Conservation (phyloP, 1,284 basidiomycete genomes). For the Fomes fomentarius region DNA sequence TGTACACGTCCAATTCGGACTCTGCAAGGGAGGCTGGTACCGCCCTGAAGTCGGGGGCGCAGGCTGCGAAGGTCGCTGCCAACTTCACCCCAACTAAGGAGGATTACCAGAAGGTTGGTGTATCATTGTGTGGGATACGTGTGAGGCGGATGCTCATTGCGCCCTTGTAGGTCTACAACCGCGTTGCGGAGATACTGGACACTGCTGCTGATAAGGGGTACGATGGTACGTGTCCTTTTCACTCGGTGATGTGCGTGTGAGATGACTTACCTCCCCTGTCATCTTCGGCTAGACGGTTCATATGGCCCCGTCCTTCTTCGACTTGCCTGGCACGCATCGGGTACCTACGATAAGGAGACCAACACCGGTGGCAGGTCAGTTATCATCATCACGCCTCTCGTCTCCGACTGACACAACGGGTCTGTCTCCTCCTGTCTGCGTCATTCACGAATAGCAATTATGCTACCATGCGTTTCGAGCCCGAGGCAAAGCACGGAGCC, state of each 20-base stretch:
- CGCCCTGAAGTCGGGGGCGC: slow-evolving; percentile 58
- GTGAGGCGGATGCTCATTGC: neutral
- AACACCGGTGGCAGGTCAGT: slow-evolving; percentile 85
- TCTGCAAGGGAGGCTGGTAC: slow-evolving; percentile 53
- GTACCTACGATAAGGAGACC: slow-evolving; percentile 88
- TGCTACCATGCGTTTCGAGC: slow-evolving; percentile 93
- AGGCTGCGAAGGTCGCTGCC: slow-evolving; percentile 61
- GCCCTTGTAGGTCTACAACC: slow-evolving; percentile 79
- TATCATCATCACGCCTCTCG: neutral
- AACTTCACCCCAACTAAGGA: slow-evolving; percentile 73
- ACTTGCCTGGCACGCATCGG: slow-evolving; percentile 92
- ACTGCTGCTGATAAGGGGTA: slow-evolving; percentile 70
- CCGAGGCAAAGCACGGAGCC: slow-evolving; percentile 84
- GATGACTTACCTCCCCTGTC: neutral
- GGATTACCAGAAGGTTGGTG: slow-evolving; percentile 84
- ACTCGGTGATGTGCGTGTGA: neutral
- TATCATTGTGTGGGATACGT: neutral
- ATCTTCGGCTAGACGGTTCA: slow-evolving; percentile 71
- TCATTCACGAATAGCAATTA: slow-evolving; percentile 66
- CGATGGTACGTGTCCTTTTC: slow-evolving; percentile 62
- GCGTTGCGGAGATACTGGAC: slow-evolving; percentile 77
- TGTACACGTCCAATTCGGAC: slow-evolving; percentile 47
- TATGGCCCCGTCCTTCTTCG: slow-evolving; percentile 91
- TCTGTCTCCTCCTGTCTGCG: neutral
- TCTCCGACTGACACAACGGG: too few species aligned